Conservation (phyloP, 192 early-diverging fungal species). For the Linderina pennispora region DNA sequence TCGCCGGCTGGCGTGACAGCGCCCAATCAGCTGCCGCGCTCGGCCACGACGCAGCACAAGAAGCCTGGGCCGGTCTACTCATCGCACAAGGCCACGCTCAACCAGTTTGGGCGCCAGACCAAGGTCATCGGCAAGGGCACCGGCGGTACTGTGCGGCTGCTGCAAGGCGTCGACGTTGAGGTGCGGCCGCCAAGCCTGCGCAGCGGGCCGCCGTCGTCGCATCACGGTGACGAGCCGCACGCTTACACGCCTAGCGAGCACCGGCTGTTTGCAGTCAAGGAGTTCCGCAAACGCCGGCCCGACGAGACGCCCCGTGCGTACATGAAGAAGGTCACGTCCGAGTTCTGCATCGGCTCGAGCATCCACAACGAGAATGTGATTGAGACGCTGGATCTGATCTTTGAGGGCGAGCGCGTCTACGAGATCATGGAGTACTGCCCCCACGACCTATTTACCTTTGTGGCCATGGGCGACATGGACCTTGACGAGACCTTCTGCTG, state of each 20-base stretch:
- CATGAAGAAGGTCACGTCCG: slow-evolving; percentile 75
- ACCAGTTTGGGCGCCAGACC: slow-evolving; percentile 57
- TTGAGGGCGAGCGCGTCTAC: slow-evolving; percentile 58
- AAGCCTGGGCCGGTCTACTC: slow-evolving; percentile 38
- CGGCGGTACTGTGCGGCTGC: slow-evolving; percentile 65
- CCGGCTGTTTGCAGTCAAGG: slow-evolving; percentile 69
- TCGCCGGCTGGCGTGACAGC: slow-evolving; percentile 2
- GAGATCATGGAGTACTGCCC: slow-evolving; percentile 91
- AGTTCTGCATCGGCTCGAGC: slow-evolving; percentile 76
- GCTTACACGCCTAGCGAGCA: slow-evolving; percentile 49
- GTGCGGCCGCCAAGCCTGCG: slow-evolving; percentile 35
- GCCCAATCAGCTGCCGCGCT: not conserved
- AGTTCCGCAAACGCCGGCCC: slow-evolving; percentile 62
- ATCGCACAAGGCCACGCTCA: slow-evolving; percentile 39
- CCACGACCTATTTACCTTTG: slow-evolving; percentile 80
- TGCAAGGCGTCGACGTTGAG: slow-evolving; percentile 43
- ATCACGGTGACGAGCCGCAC: slow-evolving; percentile 23
- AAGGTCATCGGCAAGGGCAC: slow-evolving; percentile 64
- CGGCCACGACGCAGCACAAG: slow-evolving; percentile 13
- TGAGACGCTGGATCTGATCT: slow-evolving; percentile 70
- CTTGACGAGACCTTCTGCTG: slow-evolving; percentile 80
- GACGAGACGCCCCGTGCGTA: slow-evolving; percentile 69
- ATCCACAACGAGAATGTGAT: slow-evolving; percentile 74
- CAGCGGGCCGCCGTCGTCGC: slow-evolving; percentile 40
- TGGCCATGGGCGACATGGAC: slow-evolving; percentile 67